Evolutionary conservation across 352 stramenopile species (phyloP).

Genomic region (Phytopythium aichiense): DNA sequence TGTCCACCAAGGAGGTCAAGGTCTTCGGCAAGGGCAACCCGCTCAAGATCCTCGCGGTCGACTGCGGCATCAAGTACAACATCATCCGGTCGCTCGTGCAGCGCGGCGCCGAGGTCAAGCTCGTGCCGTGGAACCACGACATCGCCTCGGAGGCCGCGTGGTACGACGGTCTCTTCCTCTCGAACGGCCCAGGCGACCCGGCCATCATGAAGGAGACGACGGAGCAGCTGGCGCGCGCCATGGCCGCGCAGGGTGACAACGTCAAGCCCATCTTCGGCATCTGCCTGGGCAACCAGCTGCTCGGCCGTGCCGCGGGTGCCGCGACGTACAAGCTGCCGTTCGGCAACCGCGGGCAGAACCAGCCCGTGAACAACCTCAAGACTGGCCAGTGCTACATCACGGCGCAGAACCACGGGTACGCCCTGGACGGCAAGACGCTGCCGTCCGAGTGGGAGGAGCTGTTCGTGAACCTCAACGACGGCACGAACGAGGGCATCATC

Average conservation of each 20-base stretch:
- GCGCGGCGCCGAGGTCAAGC: conserved; percentile 88
- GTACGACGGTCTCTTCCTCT: conserved; percentile 95
- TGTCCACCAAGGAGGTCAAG: conserved; percentile 59
- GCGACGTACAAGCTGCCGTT: conserved; percentile 93
- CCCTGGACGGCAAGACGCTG: conserved; percentile 86
- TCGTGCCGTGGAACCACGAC: conserved; percentile 93
- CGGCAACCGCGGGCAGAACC: conserved; percentile 94
- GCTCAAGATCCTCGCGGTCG: conserved; percentile 90
- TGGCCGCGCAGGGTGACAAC: conserved; percentile 40
- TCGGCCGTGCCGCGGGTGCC: conserved; percentile 89
- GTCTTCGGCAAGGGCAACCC: conserved; percentile 63
- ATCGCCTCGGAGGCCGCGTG: conserved; percentile 56
- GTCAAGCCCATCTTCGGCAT: conserved; percentile 95
- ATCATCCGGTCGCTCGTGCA: conserved; percentile 93
- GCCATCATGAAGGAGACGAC: conserved; percentile 90
- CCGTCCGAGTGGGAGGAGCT: conserved; percentile 91
- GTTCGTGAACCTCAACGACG: conserved; percentile 97
- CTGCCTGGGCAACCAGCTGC: conserved; percentile 95
- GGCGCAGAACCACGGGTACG: conserved; percentile 92
- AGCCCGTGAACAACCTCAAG: conserved; percentile 93
- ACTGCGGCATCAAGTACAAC: conserved; percentile 98
- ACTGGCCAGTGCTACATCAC: conserved; percentile 95
- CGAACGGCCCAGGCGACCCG: conserved; percentile 94
- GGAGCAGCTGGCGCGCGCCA: conserved; percentile 85
- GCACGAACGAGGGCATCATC: conserved; percentile 95